Evolutionary conservation across 75 land plant species (phyloP), one percentile per base, ranked within the genome.

Genomic region (Pinus taeda): DNA sequence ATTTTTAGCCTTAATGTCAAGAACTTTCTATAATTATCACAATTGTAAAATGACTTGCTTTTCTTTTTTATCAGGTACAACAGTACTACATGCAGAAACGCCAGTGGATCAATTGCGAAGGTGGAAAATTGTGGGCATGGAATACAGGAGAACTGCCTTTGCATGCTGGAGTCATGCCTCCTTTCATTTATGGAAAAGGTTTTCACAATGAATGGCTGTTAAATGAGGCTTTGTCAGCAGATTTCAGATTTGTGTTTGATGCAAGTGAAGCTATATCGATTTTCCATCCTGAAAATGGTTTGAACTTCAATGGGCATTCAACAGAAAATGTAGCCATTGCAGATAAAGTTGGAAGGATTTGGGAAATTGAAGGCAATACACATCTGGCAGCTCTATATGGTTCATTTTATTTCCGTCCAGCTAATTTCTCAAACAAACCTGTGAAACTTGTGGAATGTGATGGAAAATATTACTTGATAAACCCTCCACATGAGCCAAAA

Each of bases 111-210:
- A 59, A 56, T 59, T 84, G 86, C 59, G 77, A 75, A 29, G 84
- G 81, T 29, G 82, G 79, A 63, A 72, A 84, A 66, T 85, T 96
- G 61, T 82, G 93, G 87, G 99, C 99, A 39, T 96, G 97, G 97
- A 94, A 92, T 74, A 87, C 82, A 15, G 86, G 76, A 8, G 79
- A 83, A 12, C 57, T 79, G n/a, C 97, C 97, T 60, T 78, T 94
- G 75, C 90, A 89, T 81, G 82, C 78, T 21, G 99, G 97, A 29
- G 93, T 94, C 37, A 76, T 94, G 55, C 99, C 99, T 69, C 93
- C 99, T 76, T 96, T 96, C 84, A 79, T 93, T 75, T 94, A 89
- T 81, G 87, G 89, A 42, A 84, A 78, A 57, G 99, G 97, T 22
- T 53, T 77, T 74, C 93, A 96, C 79, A 77, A 90, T 75, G 76